Evolutionary conservation across 495 filamentous ascomycete species (phyloP), one percentile per base, ranked within the genome.

Genomic region (Aspergillus homomorphus): DNA sequence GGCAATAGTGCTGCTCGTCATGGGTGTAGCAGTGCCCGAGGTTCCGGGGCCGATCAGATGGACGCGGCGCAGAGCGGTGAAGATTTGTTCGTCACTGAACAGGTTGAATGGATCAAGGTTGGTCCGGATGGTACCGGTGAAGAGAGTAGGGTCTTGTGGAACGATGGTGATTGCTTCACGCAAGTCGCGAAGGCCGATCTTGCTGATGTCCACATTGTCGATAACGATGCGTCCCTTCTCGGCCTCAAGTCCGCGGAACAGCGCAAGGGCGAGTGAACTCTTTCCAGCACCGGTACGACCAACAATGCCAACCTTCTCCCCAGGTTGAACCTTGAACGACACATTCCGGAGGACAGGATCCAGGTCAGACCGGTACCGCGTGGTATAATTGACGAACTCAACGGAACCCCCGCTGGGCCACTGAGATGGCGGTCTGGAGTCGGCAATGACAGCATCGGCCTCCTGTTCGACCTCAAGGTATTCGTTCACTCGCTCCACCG

Each of bases 391-490:
- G 56, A 85, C 80, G 65, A 99, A 99, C 59, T 95, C 83, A 3
- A 98, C 92, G 0, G 85, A 81, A 18, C 95, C 95, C 62, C 89
- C 76, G 53, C 84, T 86, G 9, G 95, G 95, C 95, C 95, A 99
- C 62, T 89, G 83, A 4, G 78, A 69, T 0, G 86, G 74, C 8
- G 95, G 92, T 33, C 89, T 81, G 50, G 87, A 88, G 45, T 96
- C 84, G 33, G 89, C 84, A 48, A 96, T 85, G 58, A 96, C 78
- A 8, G 89, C 77, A 4, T 77, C 77, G 0, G 95, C 92, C 72
- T 99, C 95, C 66, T 97, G 94, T 66, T 98, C 94, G 3, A 98
- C 89, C 26, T 97, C 92, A 12, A 99, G 83, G 65, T 97, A 99
- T 73, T 99, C 94, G 68, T 92, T 90, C 63, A 99, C 89, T 54